Conservation (phyloP, 768 basidiomycete species). For the Thelephora ganbajun region DNA sequence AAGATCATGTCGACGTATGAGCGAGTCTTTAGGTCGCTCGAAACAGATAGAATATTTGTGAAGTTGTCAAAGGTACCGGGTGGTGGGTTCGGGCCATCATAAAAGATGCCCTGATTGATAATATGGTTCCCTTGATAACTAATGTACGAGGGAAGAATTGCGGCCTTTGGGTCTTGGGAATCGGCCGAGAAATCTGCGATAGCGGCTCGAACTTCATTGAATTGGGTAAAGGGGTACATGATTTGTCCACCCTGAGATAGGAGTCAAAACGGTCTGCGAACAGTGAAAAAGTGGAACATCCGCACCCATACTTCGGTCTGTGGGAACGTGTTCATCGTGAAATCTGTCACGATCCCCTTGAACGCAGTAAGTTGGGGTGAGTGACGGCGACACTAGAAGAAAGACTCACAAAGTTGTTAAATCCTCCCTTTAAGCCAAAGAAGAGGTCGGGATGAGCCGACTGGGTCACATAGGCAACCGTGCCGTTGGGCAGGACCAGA, state of each 20-base stretch:
- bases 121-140: not conserved
- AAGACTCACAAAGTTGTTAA: conserved; percentile 36
- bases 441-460: conserved; percentile 21
- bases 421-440: conserved; percentile 27
- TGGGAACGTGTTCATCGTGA: conserved; percentile 35
- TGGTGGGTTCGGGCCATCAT: conserved; percentile 35
- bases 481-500: conserved; percentile 38
- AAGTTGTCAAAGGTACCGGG: conserved; percentile 32
- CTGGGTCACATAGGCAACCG: conserved; percentile 18
- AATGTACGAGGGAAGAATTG: conserved; percentile 25
- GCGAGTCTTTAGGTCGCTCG: conserved; percentile 21
- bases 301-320: conserved; percentile 43
- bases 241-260: conserved; percentile 28
- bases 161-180: conserved; percentile 30
- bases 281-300: not conserved
- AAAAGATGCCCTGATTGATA: conserved; percentile 24
- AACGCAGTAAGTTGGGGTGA: not conserved
- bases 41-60: conserved; percentile 22
- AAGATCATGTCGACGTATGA: conserved; percentile 13
- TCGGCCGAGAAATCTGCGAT: conserved; percentile 19
- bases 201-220: conserved; percentile 14
- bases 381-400: not conserved
- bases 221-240: conserved; percentile 5
- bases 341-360: conserved; percentile 42
- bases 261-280: not conserved